Percentiles rank a stretch among this genome's conserved stretches.
Conservation (phyloP, 176 grass and related monocot genomes). For the Bolboschoenus planiculmis region DNA sequence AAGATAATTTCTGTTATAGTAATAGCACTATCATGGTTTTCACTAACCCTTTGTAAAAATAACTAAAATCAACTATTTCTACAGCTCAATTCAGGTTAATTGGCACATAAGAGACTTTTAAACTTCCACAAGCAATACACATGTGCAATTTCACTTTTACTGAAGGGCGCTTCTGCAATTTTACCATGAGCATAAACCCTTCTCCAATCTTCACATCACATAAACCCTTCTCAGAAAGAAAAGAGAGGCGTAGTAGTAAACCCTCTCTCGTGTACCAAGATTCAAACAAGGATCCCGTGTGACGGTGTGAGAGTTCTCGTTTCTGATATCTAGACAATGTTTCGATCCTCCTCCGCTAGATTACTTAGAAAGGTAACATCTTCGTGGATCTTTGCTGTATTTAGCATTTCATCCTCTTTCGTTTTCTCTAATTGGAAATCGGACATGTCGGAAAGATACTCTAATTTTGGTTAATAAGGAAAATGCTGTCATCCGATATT, state of each 20-base stretch:
- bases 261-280: neutral
- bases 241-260: no score
- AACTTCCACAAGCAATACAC: neutral
- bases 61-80: no score
- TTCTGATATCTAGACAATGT: neutral
- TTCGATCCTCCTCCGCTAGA: neutral
- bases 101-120: neutral
- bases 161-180: neutral
- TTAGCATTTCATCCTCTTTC: neutral
- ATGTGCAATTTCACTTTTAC: neutral
- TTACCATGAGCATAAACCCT: neutral
- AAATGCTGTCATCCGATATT: neutral
- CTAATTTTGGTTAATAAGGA: neutral
- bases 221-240: neutral
- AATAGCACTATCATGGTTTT: neutral
- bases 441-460: neutral
- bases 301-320: neutral
- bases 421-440: neutral
- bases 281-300: neutral
- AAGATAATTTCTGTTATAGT: no score
- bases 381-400: neutral
- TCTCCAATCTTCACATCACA: neutral
- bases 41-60: neutral
- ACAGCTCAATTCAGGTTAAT: no score
- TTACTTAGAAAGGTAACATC: neutral